Evolutionary conservation across 2,329 filamentous ascomycete genomes (phyloP).

Genomic region (Torrubiella hemipterigena): DNA sequence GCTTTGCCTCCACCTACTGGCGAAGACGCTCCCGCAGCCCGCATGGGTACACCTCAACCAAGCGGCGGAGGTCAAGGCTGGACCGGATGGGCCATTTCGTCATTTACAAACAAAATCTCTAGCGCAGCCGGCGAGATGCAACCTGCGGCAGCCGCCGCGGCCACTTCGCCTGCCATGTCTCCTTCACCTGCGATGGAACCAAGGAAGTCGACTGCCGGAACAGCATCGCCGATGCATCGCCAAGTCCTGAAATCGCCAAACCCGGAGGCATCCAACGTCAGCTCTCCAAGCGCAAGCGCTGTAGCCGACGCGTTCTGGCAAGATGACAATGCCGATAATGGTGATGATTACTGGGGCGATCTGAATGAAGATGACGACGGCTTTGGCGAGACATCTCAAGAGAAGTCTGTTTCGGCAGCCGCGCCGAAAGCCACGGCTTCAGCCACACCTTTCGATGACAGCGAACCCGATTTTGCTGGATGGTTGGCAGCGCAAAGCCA

Average conservation of each 20-base stretch:
- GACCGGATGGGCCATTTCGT: conserved; percentile 97
- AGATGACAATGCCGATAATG: conserved; percentile 47
- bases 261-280: conserved; percentile 30
- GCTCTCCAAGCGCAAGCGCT: conserved; percentile 31
- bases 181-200: conserved; percentile 25
- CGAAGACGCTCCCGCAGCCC: conserved; percentile 42
- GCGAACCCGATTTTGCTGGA: conserved; percentile 90
- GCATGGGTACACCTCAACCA: conserved; percentile 69
- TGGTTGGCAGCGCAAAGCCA: conserved; percentile 83
- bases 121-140: conserved; percentile 80
- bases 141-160: conserved; percentile 32
- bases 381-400: conserved; percentile 20
- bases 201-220: conserved; percentile 31
- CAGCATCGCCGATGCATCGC: conserved; percentile 47
- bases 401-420: conserved; percentile 6
- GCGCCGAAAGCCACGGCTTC: conserved; percentile 21
- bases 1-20: conserved; percentile 54
- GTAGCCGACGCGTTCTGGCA: conserved; percentile 39
- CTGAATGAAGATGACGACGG: conserved; percentile 44
- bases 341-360: conserved; percentile 66
- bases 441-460: conserved; percentile 59
- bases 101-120: conserved; percentile 89
- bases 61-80: conserved; percentile 46
- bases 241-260: conserved; percentile 45
- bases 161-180: conserved; percentile 27